Evolutionary conservation across 1,284 basidiomycete genomes (phyloP).

Genomic region (Ganoderma lingzhi): DNA sequence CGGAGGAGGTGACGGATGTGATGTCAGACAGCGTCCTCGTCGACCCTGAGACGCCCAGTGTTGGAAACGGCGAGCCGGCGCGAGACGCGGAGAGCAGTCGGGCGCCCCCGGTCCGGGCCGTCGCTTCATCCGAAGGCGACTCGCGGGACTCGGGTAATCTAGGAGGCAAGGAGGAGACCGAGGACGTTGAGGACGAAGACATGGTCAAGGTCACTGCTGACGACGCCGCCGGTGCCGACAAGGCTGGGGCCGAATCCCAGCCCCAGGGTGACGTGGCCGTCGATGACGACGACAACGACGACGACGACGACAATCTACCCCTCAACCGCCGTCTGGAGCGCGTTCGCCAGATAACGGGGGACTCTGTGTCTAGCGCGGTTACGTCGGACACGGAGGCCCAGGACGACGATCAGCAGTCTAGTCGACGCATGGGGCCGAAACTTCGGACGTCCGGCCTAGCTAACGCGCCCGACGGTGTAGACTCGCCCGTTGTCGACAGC

Average conservation of each 20-base stretch:
- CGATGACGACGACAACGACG: conserved; percentile 4
- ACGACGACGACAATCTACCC: background rate
- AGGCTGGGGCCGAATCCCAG: background rate
- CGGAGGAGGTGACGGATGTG: background rate
- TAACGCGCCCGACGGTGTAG: background rate
- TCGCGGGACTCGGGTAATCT: too few species aligned
- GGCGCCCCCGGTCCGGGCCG: background rate
- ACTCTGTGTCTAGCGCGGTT: background rate
- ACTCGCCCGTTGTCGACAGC: background rate
- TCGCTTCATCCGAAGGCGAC: background rate
- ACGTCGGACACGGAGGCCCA: conserved; percentile 2
- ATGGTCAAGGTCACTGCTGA: background rate
- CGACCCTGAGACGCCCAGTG: background rate
- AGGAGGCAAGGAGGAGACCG: background rate
- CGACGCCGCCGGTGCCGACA: background rate
- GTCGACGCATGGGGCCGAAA: background rate
- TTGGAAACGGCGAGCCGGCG: background rate
- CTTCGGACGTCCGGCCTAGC: background rate
- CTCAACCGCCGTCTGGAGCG: background rate
- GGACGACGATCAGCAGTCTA: background rate
- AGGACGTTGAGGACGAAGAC: background rate
- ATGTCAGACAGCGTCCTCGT: background rate
- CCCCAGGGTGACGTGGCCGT: background rate
- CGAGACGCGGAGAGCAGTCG: background rate
- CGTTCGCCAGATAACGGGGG: background rate